A percentile compares a stretch with the other conserved stretches of the same genome.
These are phyloP conservation scores for Rhodotorula mucilaginosa DNA, from an alignment of 1,284 basidiomycete genomes.

Conservation along the genomic window DNA sequence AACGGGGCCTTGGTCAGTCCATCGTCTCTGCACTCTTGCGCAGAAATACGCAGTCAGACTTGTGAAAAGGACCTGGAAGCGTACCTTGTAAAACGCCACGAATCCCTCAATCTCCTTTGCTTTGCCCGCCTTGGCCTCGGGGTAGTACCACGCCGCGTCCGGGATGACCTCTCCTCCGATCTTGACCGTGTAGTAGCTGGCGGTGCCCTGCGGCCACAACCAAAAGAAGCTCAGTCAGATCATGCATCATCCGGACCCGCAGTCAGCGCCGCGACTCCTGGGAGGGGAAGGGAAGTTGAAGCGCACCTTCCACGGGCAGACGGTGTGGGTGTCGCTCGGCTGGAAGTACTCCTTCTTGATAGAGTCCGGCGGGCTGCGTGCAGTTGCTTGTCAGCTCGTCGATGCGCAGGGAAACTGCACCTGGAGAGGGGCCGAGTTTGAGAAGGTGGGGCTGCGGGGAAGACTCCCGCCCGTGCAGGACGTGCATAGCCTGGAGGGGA, in stretches of 20 bases:
- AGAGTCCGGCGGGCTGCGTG: constrained; percentile 20
- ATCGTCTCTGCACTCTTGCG: too few relatives aligned
- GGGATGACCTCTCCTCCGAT: constrained; percentile 11
- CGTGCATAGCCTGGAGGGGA: too few relatives aligned
- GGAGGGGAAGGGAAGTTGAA: neutral
- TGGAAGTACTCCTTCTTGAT: constrained; percentile 26
- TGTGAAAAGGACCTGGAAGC: neutral
- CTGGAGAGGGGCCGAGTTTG: neutral
- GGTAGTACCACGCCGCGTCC: constrained; percentile 42
- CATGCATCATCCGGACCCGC: neutral
- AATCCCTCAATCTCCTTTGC: constrained; percentile 43
- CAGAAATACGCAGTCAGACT: too few relatives aligned
- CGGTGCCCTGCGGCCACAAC: constrained; percentile 12
- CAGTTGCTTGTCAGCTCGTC: neutral
- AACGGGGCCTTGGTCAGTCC: too few relatives aligned
- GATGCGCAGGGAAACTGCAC: too few relatives aligned
- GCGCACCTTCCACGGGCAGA: constrained; percentile 29
- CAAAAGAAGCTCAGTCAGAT: too few relatives aligned
- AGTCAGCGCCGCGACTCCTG: too few relatives aligned
- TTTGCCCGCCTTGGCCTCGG: constrained; percentile 23
- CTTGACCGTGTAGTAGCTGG: constrained; percentile 28
- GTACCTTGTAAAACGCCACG: constrained; percentile 47
- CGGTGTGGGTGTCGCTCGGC: constrained; percentile 10
- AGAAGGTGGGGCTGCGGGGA: neutral
- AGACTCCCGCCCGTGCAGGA: too few relatives aligned